These are phyloP conservation scores for Hortaea sp. DNA, from an alignment of 2,329 filamentous ascomycete species.

Conservation along the genomic window DNA sequence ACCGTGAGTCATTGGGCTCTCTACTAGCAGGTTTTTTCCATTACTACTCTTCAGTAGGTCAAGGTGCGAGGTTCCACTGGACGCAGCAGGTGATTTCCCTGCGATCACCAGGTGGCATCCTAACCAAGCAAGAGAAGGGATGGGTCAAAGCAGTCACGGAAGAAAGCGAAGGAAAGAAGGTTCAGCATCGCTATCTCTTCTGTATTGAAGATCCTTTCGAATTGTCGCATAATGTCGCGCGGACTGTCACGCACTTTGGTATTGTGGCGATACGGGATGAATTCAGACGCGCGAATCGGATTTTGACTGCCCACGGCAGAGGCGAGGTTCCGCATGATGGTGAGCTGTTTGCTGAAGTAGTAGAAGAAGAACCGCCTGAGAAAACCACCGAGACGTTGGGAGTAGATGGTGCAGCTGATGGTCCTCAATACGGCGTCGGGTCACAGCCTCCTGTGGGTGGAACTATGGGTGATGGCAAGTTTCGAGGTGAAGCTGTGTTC, in stretches of 20 bases:
- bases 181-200: slow-evolving; percentile 72
- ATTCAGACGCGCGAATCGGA: slow-evolving; percentile 68
- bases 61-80: slow-evolving; percentile 65
- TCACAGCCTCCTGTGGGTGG: neutral
- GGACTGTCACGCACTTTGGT: slow-evolving; percentile 74
- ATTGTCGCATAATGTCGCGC: slow-evolving; percentile 74
- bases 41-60: slow-evolving; percentile 57
- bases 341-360: slow-evolving; percentile 19
- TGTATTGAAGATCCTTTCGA: slow-evolving; percentile 92
- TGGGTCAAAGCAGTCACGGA: slow-evolving; percentile 76
- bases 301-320: slow-evolving; percentile 49
- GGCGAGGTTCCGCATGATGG: slow-evolving; percentile 15
- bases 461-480: neutral
- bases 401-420: slow-evolving; percentile 14
- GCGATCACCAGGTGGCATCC: slow-evolving; percentile 56
- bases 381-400: slow-evolving; percentile 12
- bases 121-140: slow-evolving; percentile 66
- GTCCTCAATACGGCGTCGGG: neutral
- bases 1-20: slow-evolving; percentile 58
- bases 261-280: slow-evolving; percentile 76
- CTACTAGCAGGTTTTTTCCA: slow-evolving; percentile 79
- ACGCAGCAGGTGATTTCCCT: slow-evolving; percentile 69
- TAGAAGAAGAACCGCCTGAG: slow-evolving; percentile 31
- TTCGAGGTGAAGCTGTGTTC: neutral
- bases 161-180: slow-evolving; percentile 46